phyloP scores from a whole-genome alignment of 2,329 filamentous ascomycete genomes.

The Botrytis aclada region DNA sequence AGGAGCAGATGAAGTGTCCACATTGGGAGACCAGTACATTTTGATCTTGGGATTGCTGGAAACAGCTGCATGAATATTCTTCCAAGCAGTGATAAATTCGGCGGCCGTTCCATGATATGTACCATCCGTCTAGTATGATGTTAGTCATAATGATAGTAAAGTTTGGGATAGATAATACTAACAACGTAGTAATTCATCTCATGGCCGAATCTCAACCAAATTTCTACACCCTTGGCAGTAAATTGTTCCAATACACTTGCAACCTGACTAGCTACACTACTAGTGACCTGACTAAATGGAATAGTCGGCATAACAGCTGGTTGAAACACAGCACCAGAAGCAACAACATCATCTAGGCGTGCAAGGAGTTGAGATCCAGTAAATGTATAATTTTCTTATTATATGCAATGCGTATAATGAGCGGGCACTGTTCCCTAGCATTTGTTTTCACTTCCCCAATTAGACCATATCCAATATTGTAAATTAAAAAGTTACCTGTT shows the following conservation, averaged over 20 bases:
- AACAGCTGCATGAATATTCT: conserved; percentile 15
- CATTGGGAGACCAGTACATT: conserved; percentile 20
- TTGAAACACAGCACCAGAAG: conserved; percentile 21
- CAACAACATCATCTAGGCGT: conserved; percentile 18
- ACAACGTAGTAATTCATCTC: conserved; percentile 23
- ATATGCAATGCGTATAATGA: no score
- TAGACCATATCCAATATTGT: no score
- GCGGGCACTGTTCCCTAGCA: no score
- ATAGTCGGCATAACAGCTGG: conserved; percentile 20
- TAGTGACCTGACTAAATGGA: conserved; percentile 16
- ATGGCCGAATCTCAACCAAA: conserved; percentile 22
- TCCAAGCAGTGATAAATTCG: conserved; percentile 20
- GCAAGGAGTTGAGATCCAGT: conserved; percentile 11
- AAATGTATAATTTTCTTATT: no score
- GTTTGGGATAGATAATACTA: not conserved
- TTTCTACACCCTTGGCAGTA: conserved; percentile 14
- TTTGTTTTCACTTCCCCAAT: no score
- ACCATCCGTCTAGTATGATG: not conserved
- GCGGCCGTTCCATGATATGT: conserved; percentile 16
- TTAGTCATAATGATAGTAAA: not conserved
- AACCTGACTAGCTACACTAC: conserved; percentile 13
- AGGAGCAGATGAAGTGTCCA: not conserved
- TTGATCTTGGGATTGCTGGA: conserved; percentile 9
- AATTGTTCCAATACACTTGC: conserved; percentile 17
- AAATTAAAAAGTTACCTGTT: no score